A percentile compares a stretch with the other conserved stretches of the same genome.
Conservation (phyloP, 75 land plant species). For the Sequoia sempervirens region DNA sequence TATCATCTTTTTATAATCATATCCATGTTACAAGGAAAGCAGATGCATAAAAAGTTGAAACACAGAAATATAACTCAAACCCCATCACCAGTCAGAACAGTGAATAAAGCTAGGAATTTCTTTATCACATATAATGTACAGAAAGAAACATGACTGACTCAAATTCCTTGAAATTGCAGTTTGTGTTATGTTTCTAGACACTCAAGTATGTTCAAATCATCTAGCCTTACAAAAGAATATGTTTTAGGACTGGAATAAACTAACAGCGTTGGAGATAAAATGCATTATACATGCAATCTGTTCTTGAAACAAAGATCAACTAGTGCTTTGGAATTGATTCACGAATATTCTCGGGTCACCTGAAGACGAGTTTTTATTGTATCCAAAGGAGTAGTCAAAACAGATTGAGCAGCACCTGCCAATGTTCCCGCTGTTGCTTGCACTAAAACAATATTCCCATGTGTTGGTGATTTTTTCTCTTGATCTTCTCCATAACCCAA, state of each 20-base stretch:
- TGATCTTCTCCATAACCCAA: slow-evolving; percentile 59
- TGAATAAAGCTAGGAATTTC: neutral
- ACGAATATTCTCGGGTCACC: slow-evolving; percentile 36
- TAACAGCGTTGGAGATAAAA: neutral
- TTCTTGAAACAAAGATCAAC: neutral
- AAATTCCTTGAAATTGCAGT: neutral
- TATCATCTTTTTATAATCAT: neutral
- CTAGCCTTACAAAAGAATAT: neutral
- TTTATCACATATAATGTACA: neutral
- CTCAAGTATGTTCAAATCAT: neutral
- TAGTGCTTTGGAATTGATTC: neutral
- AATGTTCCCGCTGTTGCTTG: slow-evolving; percentile 81
- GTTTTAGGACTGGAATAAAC: neutral
- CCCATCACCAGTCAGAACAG: neutral
- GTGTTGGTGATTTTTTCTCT: slow-evolving; percentile 60
- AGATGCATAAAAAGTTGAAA: neutral
- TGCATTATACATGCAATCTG: neutral
- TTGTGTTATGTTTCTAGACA: neutral
- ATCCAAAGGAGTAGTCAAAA: slow-evolving; percentile 87
- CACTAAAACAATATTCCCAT: slow-evolving; percentile 62
- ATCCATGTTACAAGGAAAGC: neutral
- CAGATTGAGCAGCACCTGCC: slow-evolving; percentile 86
- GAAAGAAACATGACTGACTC: neutral
- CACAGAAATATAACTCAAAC: neutral
- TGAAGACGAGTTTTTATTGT: slow-evolving; percentile 92